Percentiles rank a stretch among this genome's conserved stretches.
Evolutionary conservation across 768 basidiomycete genomes (phyloP).

Genomic region (Suillus subalutaceus): DNA sequence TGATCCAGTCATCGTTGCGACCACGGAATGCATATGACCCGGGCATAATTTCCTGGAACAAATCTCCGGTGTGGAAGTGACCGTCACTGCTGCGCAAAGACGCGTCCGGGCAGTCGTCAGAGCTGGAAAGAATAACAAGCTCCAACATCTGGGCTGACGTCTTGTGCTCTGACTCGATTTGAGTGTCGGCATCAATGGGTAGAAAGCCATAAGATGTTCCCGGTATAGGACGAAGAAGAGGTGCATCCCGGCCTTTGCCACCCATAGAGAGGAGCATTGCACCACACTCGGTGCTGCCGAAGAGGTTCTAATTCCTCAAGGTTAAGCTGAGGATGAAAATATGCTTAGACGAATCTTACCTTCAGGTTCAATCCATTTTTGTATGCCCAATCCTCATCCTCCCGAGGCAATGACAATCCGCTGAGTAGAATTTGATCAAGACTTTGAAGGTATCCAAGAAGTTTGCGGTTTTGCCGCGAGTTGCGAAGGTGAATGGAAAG

Average conservation of each 20-base stretch:
- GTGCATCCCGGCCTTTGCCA: constrained; percentile 51
- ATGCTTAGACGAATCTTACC: constrained; percentile 37
- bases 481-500: constrained; percentile 64
- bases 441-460: constrained; percentile 55
- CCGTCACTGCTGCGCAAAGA: constrained; percentile 65
- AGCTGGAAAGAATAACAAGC: constrained; percentile 67
- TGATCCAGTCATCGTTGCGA: constrained; percentile 86
- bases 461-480: constrained; percentile 59
- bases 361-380: constrained; percentile 63
- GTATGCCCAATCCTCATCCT: constrained; percentile 75
- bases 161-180: constrained; percentile 48
- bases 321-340: constrained; percentile 18
- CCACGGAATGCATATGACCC: constrained; percentile 69
- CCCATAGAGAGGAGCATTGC: constrained; percentile 67
- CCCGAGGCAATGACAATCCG: constrained; percentile 63
- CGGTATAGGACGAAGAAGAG: constrained; percentile 58
- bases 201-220: constrained; percentile 69
- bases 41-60: constrained; percentile 66
- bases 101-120: constrained; percentile 67
- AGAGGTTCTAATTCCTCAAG: constrained; percentile 57
- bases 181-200: constrained; percentile 48
- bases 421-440: constrained; percentile 69
- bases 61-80: constrained; percentile 79
- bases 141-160: constrained; percentile 63
- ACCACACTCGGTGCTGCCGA: constrained; percentile 82